Conservation (phyloP, 2,329 filamentous ascomycete genomes). For the Parascedosporium putredinis region DNA sequence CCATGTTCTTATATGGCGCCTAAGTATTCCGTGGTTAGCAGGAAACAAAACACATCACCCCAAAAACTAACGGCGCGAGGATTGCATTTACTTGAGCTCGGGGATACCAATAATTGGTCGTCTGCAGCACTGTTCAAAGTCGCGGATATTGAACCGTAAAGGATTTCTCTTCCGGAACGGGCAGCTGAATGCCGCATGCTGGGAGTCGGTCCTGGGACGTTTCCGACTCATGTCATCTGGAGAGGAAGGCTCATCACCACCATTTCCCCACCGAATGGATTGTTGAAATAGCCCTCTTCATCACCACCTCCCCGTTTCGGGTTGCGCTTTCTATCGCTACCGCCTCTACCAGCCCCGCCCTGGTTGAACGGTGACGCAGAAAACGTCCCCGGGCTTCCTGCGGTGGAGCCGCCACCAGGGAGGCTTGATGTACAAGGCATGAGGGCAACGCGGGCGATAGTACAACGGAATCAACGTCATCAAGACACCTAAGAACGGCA, state of each 20-base stretch:
- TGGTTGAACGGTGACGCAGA: neutral
- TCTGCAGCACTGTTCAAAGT: conserved; percentile 33
- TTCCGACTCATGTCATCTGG: neutral
- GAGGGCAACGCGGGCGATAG: neutral
- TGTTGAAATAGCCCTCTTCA: neutral
- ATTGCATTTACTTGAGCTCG: conserved; percentile 23
- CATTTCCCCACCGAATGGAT: neutral
- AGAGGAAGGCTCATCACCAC: neutral
- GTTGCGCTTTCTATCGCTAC: neutral
- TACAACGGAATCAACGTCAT: neutral
- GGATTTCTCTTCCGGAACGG: conserved; percentile 35
- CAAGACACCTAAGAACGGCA: conserved; percentile 1
- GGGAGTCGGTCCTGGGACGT: neutral
- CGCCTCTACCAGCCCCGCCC: neutral
- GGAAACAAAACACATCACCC: neutral
- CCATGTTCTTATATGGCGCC: conserved; percentile 32
- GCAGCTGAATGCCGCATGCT: conserved; percentile 22
- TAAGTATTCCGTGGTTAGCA: conserved; percentile 12
- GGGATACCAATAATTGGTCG: conserved; percentile 31
- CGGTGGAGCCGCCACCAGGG: neutral
- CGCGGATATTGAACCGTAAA: conserved; percentile 32
- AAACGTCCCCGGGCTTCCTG: neutral
- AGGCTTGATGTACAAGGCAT: neutral
- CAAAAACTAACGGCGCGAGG: accelerated
- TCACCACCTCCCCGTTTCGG: neutral